These are phyloP conservation scores for Erigeron philadelphicus DNA, from an alignment of 140 eudicot genomes.

Conservation along the genomic window DNA sequence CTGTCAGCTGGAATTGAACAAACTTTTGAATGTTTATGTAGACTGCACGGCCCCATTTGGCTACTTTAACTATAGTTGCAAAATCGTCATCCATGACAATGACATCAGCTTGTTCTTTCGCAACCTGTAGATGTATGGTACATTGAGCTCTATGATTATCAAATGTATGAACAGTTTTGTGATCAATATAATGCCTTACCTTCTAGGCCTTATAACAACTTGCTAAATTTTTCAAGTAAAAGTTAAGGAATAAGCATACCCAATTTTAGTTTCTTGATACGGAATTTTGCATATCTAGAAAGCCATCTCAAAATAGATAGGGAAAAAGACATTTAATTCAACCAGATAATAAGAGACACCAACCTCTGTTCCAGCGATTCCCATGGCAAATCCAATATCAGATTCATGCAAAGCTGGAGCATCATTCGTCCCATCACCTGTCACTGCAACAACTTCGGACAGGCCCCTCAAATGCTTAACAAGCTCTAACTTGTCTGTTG, in stretches of 20 bases:
- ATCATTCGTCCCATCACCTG: constrained; percentile 68
- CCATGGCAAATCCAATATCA: constrained; percentile 66
- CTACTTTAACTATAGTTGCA: constrained; percentile 84
- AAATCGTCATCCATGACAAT: constrained; percentile 90
- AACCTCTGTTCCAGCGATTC: constrained; percentile 66
- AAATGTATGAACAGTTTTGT: neutral
- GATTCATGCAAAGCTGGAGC: constrained; percentile 72
- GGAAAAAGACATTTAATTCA: neutral
- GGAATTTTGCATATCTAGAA: neutral
- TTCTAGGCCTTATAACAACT: neutral
- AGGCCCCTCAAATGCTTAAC: constrained; percentile 38
- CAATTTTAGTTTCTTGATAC: neutral
- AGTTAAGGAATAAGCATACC: neutral
- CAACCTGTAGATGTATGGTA: constrained; percentile 50
- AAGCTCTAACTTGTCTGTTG: constrained; percentile 46
- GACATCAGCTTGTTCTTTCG: constrained; percentile 94
- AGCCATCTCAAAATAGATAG: neutral
- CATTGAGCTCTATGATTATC: neutral
- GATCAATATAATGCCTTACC: neutral
- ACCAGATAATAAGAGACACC: constrained; percentile 1
- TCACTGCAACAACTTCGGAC: constrained; percentile 56
- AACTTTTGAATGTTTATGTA: constrained; percentile 96
- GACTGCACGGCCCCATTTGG: constrained; percentile 96
- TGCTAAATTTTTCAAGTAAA: neutral
- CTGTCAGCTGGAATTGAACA: constrained; percentile 96